These are phyloP conservation scores for Russula sp. DNA, from an alignment of 768 basidiomycete genomes.

Conservation along the genomic window DNA sequence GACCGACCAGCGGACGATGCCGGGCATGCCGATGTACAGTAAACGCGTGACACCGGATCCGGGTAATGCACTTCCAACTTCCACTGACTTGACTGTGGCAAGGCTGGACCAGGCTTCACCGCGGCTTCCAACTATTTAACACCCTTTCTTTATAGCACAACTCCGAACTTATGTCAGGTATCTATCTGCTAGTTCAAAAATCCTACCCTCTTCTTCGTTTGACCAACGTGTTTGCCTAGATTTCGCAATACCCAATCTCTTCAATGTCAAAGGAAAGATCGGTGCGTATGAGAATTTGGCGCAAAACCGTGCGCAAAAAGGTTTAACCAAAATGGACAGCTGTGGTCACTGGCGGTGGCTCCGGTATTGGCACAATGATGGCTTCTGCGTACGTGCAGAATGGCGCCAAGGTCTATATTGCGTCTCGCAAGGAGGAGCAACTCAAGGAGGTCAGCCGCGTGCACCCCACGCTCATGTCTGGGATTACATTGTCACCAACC, in stretches of 20 bases:
- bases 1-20: too few species aligned
- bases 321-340: slow-evolving; percentile 40
- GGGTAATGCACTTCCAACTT: too few species aligned
- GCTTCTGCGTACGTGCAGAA: slow-evolving; percentile 80
- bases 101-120: background rate
- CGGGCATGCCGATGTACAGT: background rate
- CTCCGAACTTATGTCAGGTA: slow-evolving; percentile 12
- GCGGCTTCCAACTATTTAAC: background rate
- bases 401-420: slow-evolving; percentile 87
- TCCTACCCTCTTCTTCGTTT: too few species aligned
- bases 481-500: background rate
- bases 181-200: background rate
- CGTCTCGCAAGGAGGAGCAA: slow-evolving; percentile 75
- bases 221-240: slow-evolving; percentile 13
- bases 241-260: slow-evolving; percentile 24
- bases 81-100: too few species aligned
- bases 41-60: too few species aligned
- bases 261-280: slow-evolving; percentile 30
- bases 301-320: background rate
- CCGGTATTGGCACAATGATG: slow-evolving; percentile 83
- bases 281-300: slow-evolving; percentile 10
- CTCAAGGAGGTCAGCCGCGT: slow-evolving; percentile 57
- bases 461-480: background rate
- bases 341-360: slow-evolving; percentile 79
- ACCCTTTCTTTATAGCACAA: background rate